Percentiles rank a stretch among this genome's conserved stretches.
phyloP scores from a whole-genome alignment of 768 basidiomycete genomes.

The Lactifluus volemus region DNA sequence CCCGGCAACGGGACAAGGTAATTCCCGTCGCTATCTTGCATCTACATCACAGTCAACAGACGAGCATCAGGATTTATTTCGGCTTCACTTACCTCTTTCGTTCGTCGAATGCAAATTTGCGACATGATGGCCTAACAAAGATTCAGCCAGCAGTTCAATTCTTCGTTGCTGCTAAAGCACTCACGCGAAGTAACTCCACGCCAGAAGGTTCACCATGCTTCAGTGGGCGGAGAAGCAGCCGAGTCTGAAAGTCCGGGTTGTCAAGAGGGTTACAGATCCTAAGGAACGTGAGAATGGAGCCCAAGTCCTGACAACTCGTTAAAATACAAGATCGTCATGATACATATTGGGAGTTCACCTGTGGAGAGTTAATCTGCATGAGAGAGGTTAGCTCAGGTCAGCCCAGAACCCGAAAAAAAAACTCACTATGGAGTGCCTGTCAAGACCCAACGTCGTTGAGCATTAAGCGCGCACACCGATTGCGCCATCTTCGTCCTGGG shows the following conservation, averaged over 20 bases:
- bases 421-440: constrained; percentile 88
- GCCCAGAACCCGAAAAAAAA: not conserved
- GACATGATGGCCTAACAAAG: constrained; percentile 58
- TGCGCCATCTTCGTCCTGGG: constrained; percentile 77
- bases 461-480: constrained; percentile 52
- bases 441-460: constrained; percentile 71
- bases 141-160: not conserved
- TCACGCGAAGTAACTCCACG: constrained; percentile 59
- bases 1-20: constrained; percentile 62
- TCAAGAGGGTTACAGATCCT: constrained; percentile 81
- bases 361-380: constrained; percentile 68
- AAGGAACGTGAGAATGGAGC: constrained; percentile 78
- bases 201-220: constrained; percentile 61
- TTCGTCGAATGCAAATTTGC: constrained; percentile 70
- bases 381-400: not conserved
- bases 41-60: constrained; percentile 35
- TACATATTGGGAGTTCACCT: constrained; percentile 29
- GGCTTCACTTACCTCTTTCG: constrained; percentile 56
- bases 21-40: constrained; percentile 76
- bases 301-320: constrained; percentile 58
- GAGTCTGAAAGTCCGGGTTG: constrained; percentile 72
- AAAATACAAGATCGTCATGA: not conserved
- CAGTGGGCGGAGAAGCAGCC: constrained; percentile 69
- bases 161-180: constrained; percentile 6
- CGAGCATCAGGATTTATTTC: not conserved